A percentile compares a stretch with the other conserved stretches of the same genome.
Conservation (phyloP, 2,329 filamentous ascomycete species). For the Neoascochyta sp. region DNA sequence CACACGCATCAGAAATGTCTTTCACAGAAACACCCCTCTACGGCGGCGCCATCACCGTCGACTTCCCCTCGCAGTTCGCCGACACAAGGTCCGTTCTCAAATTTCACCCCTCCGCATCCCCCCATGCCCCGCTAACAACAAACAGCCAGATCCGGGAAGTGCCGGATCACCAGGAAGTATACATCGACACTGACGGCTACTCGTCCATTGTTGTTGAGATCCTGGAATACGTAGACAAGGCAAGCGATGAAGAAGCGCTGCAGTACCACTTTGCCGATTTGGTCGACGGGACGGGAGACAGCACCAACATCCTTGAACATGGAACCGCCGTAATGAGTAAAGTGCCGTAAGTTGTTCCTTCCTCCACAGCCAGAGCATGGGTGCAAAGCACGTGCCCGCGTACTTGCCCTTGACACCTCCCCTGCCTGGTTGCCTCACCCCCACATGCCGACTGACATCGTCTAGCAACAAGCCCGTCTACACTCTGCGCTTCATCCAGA, state of each 20-base stretch:
- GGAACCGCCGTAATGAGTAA: slow-evolving; percentile 28
- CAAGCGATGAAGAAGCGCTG: slow-evolving; percentile 64
- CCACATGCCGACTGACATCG: slow-evolving; percentile 4
- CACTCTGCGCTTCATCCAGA: slow-evolving; percentile 62
- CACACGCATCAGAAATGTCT: slow-evolving; percentile 42
- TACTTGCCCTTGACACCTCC: not conserved
- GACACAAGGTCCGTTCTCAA: slow-evolving; percentile 63
- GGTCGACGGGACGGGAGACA: slow-evolving; percentile 36
- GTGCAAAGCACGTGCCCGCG: slow-evolving; percentile 1
- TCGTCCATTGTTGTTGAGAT: slow-evolving; percentile 89
- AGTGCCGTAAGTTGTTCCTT: slow-evolving; percentile 34
- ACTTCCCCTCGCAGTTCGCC: slow-evolving; percentile 64
- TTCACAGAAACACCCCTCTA: slow-evolving; percentile 62
- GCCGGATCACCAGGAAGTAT: slow-evolving; percentile 88
- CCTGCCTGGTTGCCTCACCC: not conserved
- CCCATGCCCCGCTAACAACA: slow-evolving; percentile 2
- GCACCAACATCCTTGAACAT: slow-evolving; percentile 34
- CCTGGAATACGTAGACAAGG: slow-evolving; percentile 70
- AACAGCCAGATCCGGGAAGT: slow-evolving; percentile 67
- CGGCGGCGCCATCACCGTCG: slow-evolving; percentile 67
- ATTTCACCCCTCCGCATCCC: slow-evolving; percentile 8
- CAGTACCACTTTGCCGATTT: slow-evolving; percentile 51
- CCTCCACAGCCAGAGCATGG: not conserved
- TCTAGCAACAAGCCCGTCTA: slow-evolving; percentile 55
- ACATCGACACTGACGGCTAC: slow-evolving; percentile 77